Evolutionary conservation across 2,329 filamentous ascomycete genomes (phyloP), one percentile per base, ranked within the genome.

Genomic region (Aspergillus udagawae): DNA sequence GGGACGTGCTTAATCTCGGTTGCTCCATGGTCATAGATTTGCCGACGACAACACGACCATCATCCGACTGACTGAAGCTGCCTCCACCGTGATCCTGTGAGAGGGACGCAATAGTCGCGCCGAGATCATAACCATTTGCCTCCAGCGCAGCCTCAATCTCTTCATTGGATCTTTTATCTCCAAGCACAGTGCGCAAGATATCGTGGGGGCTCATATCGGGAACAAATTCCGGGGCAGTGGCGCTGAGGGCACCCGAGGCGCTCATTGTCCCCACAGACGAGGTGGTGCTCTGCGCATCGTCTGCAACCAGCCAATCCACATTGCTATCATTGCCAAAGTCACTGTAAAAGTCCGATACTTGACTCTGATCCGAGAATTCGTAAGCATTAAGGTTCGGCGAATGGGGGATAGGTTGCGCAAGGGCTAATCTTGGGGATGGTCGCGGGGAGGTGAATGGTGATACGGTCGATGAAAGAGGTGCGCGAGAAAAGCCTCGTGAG

Each of bases 191-290:
- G 60, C 94, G 90, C 55, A 99, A 82, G 85, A 99, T 97, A 71
- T 99, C 94, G 75, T 97, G 96, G 0, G 94, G 93, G 57, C 91
- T 95, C 93, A 99, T 97, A 69, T 97, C 92, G 56, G 86, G 85
- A 14, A 87, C 80, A 77, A 85, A 97, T 72, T 97, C 92, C 25
- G 92, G 89, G 4, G 91, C 91, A 14, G 88, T 88, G 47, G 88
- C 90, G 69, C 92, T 93, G 60, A 95, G 83, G 41, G 83, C 85
- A 65, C 64, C 73, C 9, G 72, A 64, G 6, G 86, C 88, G 68
- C 91, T 92, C 59, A 93, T 82, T 35, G 84, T 86, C 63, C 87
- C 91, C 17, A 88, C 81, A 25, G 92, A 96, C 25, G 91, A 87
- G 57, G 92, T 84, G 65, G 88, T 92, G 67, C 88, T 89, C 54